Conservation (phyloP, 2,329 filamentous ascomycete species). For the Talaromyces sp. region DNA sequence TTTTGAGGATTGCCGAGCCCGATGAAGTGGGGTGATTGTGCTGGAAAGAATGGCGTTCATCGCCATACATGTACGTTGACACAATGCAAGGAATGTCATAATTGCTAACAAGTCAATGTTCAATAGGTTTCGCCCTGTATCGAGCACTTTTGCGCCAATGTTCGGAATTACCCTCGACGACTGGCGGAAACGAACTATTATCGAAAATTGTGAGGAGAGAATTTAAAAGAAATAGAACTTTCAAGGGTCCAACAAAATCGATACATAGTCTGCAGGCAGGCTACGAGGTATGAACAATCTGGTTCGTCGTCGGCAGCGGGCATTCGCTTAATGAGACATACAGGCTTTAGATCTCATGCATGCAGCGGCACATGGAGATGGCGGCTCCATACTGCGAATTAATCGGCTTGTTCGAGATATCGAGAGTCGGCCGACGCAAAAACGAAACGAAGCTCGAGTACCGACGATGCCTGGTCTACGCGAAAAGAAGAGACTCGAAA, state of each 20-base stretch:
- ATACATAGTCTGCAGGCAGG: constrained; percentile 41
- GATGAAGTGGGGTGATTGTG: constrained; percentile 16
- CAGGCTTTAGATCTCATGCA: constrained; percentile 41
- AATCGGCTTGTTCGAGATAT: constrained; percentile 28
- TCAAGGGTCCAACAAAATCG: constrained; percentile 40
- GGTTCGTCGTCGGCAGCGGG: not conserved
- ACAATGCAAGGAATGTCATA: too few relatives aligned
- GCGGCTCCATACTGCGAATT: constrained; percentile 26
- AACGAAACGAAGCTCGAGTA: constrained; percentile 1
- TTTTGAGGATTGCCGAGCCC: constrained; percentile 15
- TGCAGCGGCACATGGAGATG: constrained; percentile 30
- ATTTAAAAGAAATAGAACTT: constrained; percentile 38
- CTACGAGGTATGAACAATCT: constrained; percentile 34
- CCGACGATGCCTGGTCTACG: constrained; percentile 25
- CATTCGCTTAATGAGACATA: not conserved
- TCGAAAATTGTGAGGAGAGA: constrained; percentile 33
- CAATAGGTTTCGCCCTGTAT: constrained; percentile 44
- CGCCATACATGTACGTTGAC: constrained; percentile 38
- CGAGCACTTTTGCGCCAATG: constrained; percentile 45
- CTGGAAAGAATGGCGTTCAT: constrained; percentile 31
- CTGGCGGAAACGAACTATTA: constrained; percentile 25
- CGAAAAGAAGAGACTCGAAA: constrained; percentile 27
- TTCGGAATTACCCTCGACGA: constrained; percentile 27
- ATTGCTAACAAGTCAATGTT: too few relatives aligned
- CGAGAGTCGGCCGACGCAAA: constrained; percentile 22